Evolutionary conservation across 2,329 filamentous ascomycete species (phyloP), one percentile per base, ranked within the genome.

Genomic region (Fusarium sp.): DNA sequence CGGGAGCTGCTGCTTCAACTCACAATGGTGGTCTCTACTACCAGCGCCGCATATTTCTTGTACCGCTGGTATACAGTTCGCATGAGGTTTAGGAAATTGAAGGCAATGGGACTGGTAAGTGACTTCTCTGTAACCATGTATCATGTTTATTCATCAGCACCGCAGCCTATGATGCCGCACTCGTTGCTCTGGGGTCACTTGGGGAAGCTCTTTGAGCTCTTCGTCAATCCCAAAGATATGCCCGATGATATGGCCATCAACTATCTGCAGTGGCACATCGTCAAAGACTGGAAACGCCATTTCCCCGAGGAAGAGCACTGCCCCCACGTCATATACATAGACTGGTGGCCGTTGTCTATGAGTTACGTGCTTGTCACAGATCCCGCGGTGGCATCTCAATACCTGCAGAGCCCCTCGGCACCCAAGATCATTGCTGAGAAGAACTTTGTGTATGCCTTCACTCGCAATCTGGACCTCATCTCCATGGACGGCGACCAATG

Each of bases 291-390:
- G 37, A 40, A 40, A 40, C 15, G 12, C 6, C 15, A 40, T 40
- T 28, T 46, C 10, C 18, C 16, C 1, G 18, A 46, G 41, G 16
- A 11, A 31, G 51, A 23, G 28, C 34, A 39, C 34, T 51, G 48
- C 10, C 48, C 48, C 12, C 48, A 51, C 31, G 48, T 51, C 16
- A 51, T 51, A 51, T 51, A 51, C 12, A 51, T 51, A 51, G 48
- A 39, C 34, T 51, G 48, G 48, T 51, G 48, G 16, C 48, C 34
- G 8, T 39, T 51, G 31, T 51, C 48, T 16, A 27, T 51, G 48
- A 51, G 48, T 51, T 39, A 51, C 34, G 48, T 51, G 16, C 48
- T 51, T 39, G 48, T 51, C 18, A 51, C 48, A 51, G 48, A 51
- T 13, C 48, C 48, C 15, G 34, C 34, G 5, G 48, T 51, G 34